phyloP scores from a whole-genome alignment of 305 asterid species.

The Euphrasia arctica region DNA sequence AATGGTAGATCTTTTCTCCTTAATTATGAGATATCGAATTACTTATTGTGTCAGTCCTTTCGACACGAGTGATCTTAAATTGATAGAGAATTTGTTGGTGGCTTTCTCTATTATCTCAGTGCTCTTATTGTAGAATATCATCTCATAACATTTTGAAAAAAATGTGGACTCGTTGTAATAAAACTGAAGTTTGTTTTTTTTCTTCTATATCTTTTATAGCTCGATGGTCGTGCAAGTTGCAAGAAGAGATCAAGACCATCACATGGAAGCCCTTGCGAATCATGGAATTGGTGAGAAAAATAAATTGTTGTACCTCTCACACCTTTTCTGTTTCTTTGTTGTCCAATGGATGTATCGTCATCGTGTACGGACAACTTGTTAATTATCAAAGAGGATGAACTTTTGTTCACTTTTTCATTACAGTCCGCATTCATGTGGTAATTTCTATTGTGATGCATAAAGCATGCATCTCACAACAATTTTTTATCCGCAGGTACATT shows the following conservation, averaged over 20 bases:
- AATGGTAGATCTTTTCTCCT: constrained; percentile 54
- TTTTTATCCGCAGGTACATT: constrained; percentile 64
- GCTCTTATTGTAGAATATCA: constrained; percentile 9
- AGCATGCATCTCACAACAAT: constrained; percentile 19
- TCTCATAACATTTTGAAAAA: background rate
- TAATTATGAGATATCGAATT: constrained; percentile 9
- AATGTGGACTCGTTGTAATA: constrained; percentile 13
- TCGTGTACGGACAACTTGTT: background rate
- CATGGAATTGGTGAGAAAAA: constrained; percentile 70
- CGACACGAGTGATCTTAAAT: too few relatives aligned
- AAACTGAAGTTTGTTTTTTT: background rate
- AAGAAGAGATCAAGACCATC: constrained; percentile 87
- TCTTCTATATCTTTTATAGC: constrained; percentile 42
- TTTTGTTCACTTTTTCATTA: constrained; percentile 10
- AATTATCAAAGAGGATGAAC: background rate
- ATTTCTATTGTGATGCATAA: constrained; percentile 17
- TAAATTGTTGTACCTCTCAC: background rate
- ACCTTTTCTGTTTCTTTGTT: background rate
- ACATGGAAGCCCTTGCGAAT: constrained; percentile 80
- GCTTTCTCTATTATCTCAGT: background rate
- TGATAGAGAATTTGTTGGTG: too few relatives aligned
- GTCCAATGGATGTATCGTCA: background rate
- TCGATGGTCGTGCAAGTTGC: constrained; percentile 99
- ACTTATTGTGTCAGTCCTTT: constrained; percentile 1
- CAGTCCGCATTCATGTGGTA: constrained; percentile 13